Evolutionary conservation across 75 land plant species (phyloP).

Genomic region (Azolla pinnata): DNA sequence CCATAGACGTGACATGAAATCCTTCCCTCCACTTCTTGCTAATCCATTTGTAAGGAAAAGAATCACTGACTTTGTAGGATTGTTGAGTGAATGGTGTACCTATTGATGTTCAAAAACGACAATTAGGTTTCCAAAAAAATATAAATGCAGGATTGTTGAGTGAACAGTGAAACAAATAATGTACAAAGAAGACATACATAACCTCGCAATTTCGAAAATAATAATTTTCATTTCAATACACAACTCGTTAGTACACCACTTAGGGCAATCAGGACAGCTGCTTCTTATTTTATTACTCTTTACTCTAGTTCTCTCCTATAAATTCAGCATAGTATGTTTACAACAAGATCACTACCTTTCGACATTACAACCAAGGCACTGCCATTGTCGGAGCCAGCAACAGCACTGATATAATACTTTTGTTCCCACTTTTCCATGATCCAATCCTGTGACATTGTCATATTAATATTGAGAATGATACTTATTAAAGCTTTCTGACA

Average conservation of each 20-base stretch:
- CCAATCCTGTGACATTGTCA: slow-evolving; percentile 37
- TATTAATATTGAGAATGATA: not conserved
- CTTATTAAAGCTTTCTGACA: not conserved
- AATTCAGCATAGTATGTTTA: not conserved
- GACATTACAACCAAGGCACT: slow-evolving; percentile 73
- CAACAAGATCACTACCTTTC: slow-evolving; percentile 29
- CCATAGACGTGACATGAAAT: slow-evolving; percentile 71
- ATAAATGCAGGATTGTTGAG: slow-evolving; percentile 70
- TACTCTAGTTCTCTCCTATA: not conserved
- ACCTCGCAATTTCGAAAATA: not conserved
- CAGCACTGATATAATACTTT: slow-evolving; percentile 57
- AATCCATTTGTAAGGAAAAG: slow-evolving; percentile 74
- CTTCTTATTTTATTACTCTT: not conserved
- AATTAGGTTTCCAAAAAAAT: too few relatives aligned
- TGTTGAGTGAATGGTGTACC: slow-evolving; percentile 61
- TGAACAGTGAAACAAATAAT: slow-evolving; percentile 26
- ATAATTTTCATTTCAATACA: not conserved
- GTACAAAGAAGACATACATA: not conserved
- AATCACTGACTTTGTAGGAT: slow-evolving; percentile 72
- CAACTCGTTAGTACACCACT: not conserved
- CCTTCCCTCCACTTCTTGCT: slow-evolving; percentile 72
- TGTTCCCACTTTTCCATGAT: slow-evolving; percentile 78
- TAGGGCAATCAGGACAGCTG: not conserved
- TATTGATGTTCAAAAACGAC: too few relatives aligned
- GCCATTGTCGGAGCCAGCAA: slow-evolving; percentile 56